Conservation (phyloP, 2,329 filamentous ascomycete genomes). For the Talaromyces sp. region DNA sequence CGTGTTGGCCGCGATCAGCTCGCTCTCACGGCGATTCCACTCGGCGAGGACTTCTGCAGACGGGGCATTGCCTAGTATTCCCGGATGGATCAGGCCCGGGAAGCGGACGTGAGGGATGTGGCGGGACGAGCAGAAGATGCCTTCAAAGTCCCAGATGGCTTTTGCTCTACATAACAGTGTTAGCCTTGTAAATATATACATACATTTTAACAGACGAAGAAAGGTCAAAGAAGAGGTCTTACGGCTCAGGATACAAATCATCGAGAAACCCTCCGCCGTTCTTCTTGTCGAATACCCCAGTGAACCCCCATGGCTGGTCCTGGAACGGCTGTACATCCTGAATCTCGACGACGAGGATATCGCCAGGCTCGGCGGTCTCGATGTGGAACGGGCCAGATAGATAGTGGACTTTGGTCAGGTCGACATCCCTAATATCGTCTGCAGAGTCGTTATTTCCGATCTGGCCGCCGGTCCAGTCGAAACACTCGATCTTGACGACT, state of each 20-base stretch:
- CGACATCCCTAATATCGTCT: constrained; percentile 80
- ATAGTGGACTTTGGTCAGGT: constrained; percentile 80
- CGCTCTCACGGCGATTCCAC: constrained; percentile 80
- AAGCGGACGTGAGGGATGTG: constrained; percentile 87
- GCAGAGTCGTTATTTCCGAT: constrained; percentile 85
- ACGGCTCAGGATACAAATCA: constrained; percentile 79
- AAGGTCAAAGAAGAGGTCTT: constrained; percentile 10
- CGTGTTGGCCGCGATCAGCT: constrained; percentile 62
- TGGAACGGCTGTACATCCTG: constrained; percentile 88
- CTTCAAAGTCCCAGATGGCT: constrained; percentile 73
- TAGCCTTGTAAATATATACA: background rate
- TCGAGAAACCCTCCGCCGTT: constrained; percentile 90
- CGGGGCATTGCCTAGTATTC: constrained; percentile 84
- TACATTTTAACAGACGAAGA: background rate
- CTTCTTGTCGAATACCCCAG: constrained; percentile 69
- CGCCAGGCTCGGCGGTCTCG: constrained; percentile 76
- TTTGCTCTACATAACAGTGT: constrained; percentile 45
- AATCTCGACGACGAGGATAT: constrained; percentile 81
- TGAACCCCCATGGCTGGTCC: constrained; percentile 85
- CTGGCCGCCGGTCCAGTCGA: constrained; percentile 75
- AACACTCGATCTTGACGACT: constrained; percentile 87
- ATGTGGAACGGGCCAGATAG: constrained; percentile 86
- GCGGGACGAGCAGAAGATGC: constrained; percentile 74
- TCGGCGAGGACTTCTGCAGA: constrained; percentile 68
- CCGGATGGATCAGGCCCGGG: constrained; percentile 83